Evolutionary conservation across 73 alveolate genomes (phyloP).

Genomic region (Symbiodinium natans): DNA sequence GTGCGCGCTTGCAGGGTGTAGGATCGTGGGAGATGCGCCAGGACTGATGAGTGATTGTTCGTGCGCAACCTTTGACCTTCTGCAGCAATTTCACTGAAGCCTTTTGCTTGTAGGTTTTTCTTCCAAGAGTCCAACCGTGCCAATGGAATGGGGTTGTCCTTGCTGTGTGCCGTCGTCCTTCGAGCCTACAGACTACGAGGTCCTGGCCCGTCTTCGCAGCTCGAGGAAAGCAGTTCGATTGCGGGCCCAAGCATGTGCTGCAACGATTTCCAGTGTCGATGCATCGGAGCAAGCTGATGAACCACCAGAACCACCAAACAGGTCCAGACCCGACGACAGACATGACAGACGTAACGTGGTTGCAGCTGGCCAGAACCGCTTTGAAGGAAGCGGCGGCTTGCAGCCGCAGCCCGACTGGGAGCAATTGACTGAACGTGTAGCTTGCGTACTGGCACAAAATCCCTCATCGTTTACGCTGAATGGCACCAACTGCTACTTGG

Average conservation of each 20-base stretch:
- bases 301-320: not conserved
- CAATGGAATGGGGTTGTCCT: conserved; percentile 17
- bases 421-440: conserved; percentile 51
- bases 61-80: no score
- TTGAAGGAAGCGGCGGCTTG: conserved; percentile 15
- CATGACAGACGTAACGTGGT: conserved; percentile 33
- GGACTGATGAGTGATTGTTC: not conserved
- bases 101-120: not conserved
- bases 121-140: not conserved
- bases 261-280: not conserved
- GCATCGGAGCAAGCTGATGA: not conserved
- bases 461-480: conserved; percentile 73
- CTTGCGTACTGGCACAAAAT: conserved; percentile 63
- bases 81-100: not conserved
- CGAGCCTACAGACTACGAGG: not conserved
- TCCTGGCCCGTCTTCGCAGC: not conserved
- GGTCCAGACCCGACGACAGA: not conserved
- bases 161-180: not conserved
- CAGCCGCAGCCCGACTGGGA: conserved; percentile 92
- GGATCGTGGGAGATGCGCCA: no score
- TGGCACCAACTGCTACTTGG: conserved; percentile 85
- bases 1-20: no score
- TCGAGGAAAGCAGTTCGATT: not conserved
- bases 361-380: conserved; percentile 75
- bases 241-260: not conserved